Evolutionary conservation across 306 rosid species (phyloP), one percentile per base, ranked within the genome.

Genomic region (Gastrolobium bilobum): DNA sequence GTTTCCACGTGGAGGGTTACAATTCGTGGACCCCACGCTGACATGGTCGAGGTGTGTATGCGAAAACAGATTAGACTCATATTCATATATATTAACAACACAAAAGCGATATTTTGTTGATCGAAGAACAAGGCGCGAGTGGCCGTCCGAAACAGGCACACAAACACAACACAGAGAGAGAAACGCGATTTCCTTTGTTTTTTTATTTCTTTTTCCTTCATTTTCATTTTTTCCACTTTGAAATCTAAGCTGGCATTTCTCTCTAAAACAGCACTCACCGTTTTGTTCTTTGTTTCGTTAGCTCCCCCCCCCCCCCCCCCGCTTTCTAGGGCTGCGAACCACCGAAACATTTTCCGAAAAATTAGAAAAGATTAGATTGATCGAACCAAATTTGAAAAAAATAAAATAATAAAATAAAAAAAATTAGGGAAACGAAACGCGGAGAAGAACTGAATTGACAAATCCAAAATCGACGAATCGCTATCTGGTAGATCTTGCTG

Each of bases 21-120:
- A n/a, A 79, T 75, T 66, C 82, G 84, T 88, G 94, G 94, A 85
- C 78, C 92, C 91, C 89, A 85, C 87, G 85, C 44, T 86, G 93
- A 93, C 94, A 91, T 90, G 92, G 89, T 10, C 43, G 58, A 40
- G 15, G 43, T 30, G 68, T 15, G 38, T 40, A 48, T 54, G 58
- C 44, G 15, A 60, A 64, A 52, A 56, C 46, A 59, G 58, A 84
- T 71, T 39, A 63, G 30, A 62, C 60, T 26, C 54, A 20, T 20
- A 20, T 20, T 1, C 10, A 30, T 31, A 70, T 30, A 51, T 82
- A 73, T 39, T 39, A 79, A 33, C 59, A 70, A 38, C 56, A 14
- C 75, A 53, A 35, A 62, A 42, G 60, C n/a, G 10, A 61, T 59
- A 46, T 80, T 20, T 20, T n/a, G 57, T 70, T 39, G 57, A 42